Evolutionary conservation across 371 early-diverging fungal species (phyloP), one percentile per base, ranked within the genome.

Genomic region (Pancytospora epiphaga): DNA sequence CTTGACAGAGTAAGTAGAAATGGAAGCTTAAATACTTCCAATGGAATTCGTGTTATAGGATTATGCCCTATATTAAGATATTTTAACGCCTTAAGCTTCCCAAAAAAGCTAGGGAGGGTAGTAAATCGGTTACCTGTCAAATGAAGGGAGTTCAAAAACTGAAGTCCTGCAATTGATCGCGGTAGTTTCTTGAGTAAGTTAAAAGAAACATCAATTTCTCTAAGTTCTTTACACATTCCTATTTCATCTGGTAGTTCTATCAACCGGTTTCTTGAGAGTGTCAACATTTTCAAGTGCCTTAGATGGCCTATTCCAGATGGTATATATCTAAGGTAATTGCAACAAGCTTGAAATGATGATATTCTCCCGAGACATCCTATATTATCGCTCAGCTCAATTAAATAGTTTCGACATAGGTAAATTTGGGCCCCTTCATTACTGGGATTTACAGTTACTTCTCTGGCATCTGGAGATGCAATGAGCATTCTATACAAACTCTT

Each of bases 161-260:
- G 82, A 1, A 89, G 81, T 0, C 79, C 68, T 18, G 84, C 84
- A 52, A 89, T 84, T 32, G 85, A 82, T 1, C 81, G 70, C 0
- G 89, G 89, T 39, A 91, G 69, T 6, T 68, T 52, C 1, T 73
- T 77, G 29, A 91, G 77, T 51, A 78, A 68, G 81, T 91, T 91
- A 50, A 84, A 72, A 25, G 85, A 83, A 3, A 89, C 70, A 78
- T 88, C 87, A 51, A 91, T 77, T 27, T 87, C 88, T 12, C 81
- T 83, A 4, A 91, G 82, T 47, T 85, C 84, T 3, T 84, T 71
- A 1, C 90, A 84, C 33, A 81, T 73, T 25, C 85, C 83, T 51
- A 91, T 83, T 0, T 88, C 85, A 18, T 85, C 86, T 0, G 91
- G 91, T 0, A 88, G 69, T 4, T 36, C 25, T 29, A 30, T 47